Conservation (phyloP, 306 rosid genomes). For the Casuarina equisetifolia region DNA sequence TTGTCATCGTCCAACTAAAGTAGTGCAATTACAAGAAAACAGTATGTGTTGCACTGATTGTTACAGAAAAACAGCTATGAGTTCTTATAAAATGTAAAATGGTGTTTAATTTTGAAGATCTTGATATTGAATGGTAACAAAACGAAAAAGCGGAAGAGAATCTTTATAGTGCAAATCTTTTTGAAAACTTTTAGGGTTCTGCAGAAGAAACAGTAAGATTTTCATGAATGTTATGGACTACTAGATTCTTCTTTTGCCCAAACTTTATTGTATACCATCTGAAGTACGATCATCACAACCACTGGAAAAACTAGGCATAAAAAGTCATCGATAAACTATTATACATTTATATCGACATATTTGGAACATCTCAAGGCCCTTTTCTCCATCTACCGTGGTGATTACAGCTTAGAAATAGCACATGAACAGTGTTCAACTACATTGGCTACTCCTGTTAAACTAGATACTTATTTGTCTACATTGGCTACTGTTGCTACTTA, state of each 20-base stretch:
- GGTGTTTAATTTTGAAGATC: too few species aligned
- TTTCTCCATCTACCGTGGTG: conserved; percentile 1
- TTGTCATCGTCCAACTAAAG: too few species aligned
- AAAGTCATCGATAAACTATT: neutral
- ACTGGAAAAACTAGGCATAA: neutral
- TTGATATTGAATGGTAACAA: too few species aligned
- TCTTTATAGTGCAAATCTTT: too few species aligned
- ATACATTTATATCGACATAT: conserved; percentile 13
- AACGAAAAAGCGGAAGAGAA: too few species aligned
- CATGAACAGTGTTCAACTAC: conserved; percentile 6
- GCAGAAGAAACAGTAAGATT: too few species aligned
- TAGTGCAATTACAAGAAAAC: too few species aligned
- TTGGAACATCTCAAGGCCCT: conserved; percentile 7
- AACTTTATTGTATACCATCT: neutral
- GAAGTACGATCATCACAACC: neutral
- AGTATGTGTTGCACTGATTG: too few species aligned
- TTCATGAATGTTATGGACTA: neutral
- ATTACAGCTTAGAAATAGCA: conserved; percentile 18
- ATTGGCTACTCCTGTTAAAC: conserved; percentile 8
- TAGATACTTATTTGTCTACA: neutral
- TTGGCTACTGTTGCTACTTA: conserved; percentile 3
- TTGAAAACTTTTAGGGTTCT: too few species aligned
- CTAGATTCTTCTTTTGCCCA: neutral
- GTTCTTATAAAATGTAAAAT: too few species aligned
- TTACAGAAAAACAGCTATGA: too few species aligned